Base-by-base conservation (phyloP, 768 basidiomycete species). In the Termitomyces sp. region DNA sequence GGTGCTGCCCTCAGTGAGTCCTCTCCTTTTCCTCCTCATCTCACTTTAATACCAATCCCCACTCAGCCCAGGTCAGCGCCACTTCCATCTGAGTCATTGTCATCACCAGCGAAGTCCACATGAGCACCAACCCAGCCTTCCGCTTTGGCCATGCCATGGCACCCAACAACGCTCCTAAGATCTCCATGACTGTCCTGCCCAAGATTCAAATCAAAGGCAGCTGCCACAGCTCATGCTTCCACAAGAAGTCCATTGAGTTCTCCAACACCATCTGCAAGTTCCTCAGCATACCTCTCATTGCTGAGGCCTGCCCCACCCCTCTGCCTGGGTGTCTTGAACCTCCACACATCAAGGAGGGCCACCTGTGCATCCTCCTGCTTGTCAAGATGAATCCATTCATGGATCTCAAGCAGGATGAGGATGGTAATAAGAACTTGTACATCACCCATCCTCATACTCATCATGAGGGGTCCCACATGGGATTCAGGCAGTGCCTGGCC, bases 211-310 rank as follows among this genome's bases (percentile, higher is more conserved):
- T 54, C 27, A 58, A 53, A 17, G 37, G 47, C 27, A 35, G 48
- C 17, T 75, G 72, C 57, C 56, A 62, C 16, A 73, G 75, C 44
- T 61, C 64, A 42, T 71, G 72, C 38, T 61, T 82, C 66, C 74
- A 71, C 59, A 67, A 77, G 65, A 86, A 85, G 64, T 77, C 78
- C 27, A 62, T 82, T 53, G 71, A 76, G 57, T 57, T 85, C 40
- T 78, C 82, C 50, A 84, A 86, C 60, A 62, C 75, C 27, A 77
- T 90, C 74, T 74, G 82, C 43, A 70, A 81, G 57, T 77, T 77
- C 2, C 69, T 89, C 37, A 85, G 86, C 19, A 65, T 85, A 59
- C 76, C 82, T 9, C 70, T 72, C 58, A 79, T 82, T 65, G 75
- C n/a, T n/a, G n/a, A n/a, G n/a, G n/a, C n/a, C 56, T 21, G 42